Conservation (phyloP, 345 rosid species). For the Theobroma cacao region DNA sequence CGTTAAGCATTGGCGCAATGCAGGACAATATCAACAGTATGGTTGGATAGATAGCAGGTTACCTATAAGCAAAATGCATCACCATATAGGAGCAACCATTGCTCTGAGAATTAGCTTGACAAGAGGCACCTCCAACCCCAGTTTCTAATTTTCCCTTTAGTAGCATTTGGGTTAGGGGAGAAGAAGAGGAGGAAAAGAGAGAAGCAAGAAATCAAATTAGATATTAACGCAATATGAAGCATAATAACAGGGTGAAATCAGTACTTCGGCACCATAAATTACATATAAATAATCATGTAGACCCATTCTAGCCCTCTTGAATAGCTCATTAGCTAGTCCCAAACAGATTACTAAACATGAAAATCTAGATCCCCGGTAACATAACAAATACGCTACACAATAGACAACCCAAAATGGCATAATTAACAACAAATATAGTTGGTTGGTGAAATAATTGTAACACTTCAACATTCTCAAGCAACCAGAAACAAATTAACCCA, state of each 20-base stretch:
- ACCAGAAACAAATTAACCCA: slow-evolving; percentile 7
- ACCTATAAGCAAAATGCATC: no score
- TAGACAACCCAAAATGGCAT: slow-evolving; percentile 12
- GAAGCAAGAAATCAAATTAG: neutral
- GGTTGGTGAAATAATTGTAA: slow-evolving; percentile 14
- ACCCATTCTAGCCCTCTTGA: neutral
- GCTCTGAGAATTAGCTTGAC: no score
- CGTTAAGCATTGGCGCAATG: neutral
- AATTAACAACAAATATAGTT: slow-evolving; percentile 18
- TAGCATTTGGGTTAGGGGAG: no score
- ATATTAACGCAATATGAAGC: neutral
- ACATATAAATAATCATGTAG: neutral
- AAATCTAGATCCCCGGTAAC: neutral
- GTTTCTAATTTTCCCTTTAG: neutral
- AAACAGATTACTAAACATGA: slow-evolving; percentile 6
- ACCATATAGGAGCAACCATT: no score
- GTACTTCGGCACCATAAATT: neutral
- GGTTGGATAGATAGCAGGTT: no score
- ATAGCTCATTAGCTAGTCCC: slow-evolving; percentile 6
- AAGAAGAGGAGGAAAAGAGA: neutral
- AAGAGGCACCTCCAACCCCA: neutral
- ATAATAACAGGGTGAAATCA: slow-evolving; percentile 1
- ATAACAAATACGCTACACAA: slow-evolving; percentile 26
- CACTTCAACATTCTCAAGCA: slow-evolving; percentile 20
- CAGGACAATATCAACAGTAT: neutral